A percentile compares a stretch with the other conserved stretches of the same genome.
phyloP scores from a whole-genome alignment of 2,329 filamentous ascomycete genomes.

The Clarireedia sp. region DNA sequence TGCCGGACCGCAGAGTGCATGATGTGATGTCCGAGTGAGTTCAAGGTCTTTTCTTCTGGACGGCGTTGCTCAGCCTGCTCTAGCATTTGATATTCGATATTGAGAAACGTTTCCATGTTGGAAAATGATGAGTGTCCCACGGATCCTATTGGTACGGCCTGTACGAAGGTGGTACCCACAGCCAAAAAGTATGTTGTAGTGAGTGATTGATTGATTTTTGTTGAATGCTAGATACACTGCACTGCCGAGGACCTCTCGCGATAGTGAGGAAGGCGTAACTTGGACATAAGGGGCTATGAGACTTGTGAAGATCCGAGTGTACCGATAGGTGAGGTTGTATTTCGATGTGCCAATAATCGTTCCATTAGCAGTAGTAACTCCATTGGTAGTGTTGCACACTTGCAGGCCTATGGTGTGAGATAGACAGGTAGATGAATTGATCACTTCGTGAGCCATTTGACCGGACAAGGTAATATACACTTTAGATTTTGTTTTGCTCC shows the following conservation, averaged over 20 bases:
- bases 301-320: constrained; percentile 4
- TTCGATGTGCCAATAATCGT: constrained; percentile 1
- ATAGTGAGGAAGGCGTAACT: constrained; percentile 2
- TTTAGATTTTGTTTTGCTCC: neutral
- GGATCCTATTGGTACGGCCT: neutral
- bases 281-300: neutral
- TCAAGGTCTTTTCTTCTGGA: constrained; percentile 1
- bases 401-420: constrained; percentile 3
- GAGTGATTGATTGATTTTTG: neutral
- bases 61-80: constrained; percentile 9
- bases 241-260: neutral
- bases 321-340: neutral
- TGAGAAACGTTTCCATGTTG: constrained; percentile 4
- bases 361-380: constrained; percentile 1
- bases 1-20: constrained; percentile 19
- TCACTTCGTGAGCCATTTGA: constrained; percentile 7
- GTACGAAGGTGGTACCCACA: neutral
- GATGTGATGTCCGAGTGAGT: constrained; percentile 13
- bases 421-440: constrained; percentile 1
- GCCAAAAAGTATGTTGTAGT: constrained; percentile 2
- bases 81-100: neutral
- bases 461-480: constrained; percentile 2
- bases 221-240: neutral
- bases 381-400: constrained; percentile 3
- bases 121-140: neutral